Base-by-base conservation (phyloP, 2,329 filamentous ascomycete genomes). In the Cercospora sp. region DNA sequence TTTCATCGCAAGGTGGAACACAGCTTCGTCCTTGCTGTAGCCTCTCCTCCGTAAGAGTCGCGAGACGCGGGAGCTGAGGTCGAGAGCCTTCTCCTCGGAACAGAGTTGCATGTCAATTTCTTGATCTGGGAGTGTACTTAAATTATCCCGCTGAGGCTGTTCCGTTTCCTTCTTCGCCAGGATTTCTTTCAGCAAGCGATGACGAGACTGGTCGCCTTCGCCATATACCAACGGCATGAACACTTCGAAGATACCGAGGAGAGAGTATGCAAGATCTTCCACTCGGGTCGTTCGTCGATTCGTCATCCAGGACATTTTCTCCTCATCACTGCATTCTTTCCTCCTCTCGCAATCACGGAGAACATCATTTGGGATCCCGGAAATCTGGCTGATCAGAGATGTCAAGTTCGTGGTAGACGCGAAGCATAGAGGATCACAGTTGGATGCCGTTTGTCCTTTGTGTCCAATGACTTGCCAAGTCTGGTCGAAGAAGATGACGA, bases 161-260 rank as follows among this genome's bases (percentile, higher is more conserved):
- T 61, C 66, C 6, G 10, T 59, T 33, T 68, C 57, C 23, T 68
- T 65, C 23, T 63, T 63, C 16, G 42, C 57, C 23, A 61, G 5
- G 6, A 65, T 65, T 9, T 66, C 60, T 26, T 63, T 67, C 3
- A 61, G 58, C 2, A 69, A 28, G 9, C 70, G 51, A 68, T 73
- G 45, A 2, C 42, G 51, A 7, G 67, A 65, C 7, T 63, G 28
- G n/a, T 60, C 51, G 3, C 75, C 75, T 63, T 77, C 76, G 0
- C 82, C 82, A 62, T 84, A 84, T 0, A 83, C 60, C 0, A 82
- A 69, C 0, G 81, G 77, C 78, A 84, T 81, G 36, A 80, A 77
- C 13, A 84, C 75, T 0, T 75, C 75, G 26, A 84, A 83, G 0
- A 84, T 75, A 0, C 83, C 82, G 1, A 84, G 67, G 0, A 85